Conservation (phyloP, 345 rosid species). For the Bruguiera parviflora region DNA sequence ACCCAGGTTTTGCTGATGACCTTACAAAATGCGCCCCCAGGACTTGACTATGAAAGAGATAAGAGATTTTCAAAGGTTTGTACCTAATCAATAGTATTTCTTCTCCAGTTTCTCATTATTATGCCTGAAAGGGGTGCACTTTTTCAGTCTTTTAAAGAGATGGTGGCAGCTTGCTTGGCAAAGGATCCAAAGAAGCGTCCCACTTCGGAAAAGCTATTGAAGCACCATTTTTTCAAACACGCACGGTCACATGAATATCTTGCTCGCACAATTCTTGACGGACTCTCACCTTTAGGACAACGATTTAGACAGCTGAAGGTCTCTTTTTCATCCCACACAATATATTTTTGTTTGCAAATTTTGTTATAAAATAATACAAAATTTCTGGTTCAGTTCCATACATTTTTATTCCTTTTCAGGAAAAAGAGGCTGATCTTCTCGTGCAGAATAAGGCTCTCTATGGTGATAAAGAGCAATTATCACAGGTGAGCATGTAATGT, state of each 20-base stretch:
- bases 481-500: conserved; percentile 54
- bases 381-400: conserved; percentile 22
- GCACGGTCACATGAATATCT: conserved; percentile 70
- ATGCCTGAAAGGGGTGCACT: conserved; percentile 23
- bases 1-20: conserved; percentile 93
- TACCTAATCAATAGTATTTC: conserved; percentile 3
- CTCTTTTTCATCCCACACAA: conserved; percentile 31
- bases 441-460: conserved; percentile 77
- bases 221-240: conserved; percentile 83
- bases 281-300: conserved; percentile 83
- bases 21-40: conserved; percentile 98
- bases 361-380: conserved; percentile 5
- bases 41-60: conserved; percentile 97
- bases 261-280: conserved; percentile 54
- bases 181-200: conserved; percentile 99
- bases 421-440: conserved; percentile 85
- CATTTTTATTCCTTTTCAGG: conserved; percentile 46
- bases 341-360: conserved; percentile 13
- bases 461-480: conserved; percentile 75
- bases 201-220: conserved; percentile 77
- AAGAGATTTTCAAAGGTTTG: conserved; percentile 89
- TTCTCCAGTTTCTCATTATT: conserved; percentile 18
- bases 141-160: conserved; percentile 84
- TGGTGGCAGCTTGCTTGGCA: conserved; percentile 93
- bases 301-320: conserved; percentile 87